phyloP scores from a whole-genome alignment of 768 basidiomycete genomes.

The Tricholoma matsutake region DNA sequence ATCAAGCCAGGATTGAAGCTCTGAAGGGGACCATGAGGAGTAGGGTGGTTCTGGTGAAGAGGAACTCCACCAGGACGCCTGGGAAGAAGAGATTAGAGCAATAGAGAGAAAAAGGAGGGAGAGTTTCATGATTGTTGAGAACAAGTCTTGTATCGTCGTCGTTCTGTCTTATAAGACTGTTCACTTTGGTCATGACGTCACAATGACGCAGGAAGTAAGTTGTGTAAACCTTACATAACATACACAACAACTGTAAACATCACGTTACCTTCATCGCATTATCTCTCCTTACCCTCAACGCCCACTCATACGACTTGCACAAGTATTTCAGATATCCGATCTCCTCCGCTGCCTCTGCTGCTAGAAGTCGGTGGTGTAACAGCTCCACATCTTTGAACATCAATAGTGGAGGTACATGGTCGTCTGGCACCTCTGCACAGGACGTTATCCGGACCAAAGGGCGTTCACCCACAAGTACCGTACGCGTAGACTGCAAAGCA shows the following conservation, averaged over 20 bases:
- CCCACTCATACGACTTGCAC: conserved; percentile 69
- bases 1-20: conserved; percentile 69
- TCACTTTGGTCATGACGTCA: not conserved
- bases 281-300: conserved; percentile 59
- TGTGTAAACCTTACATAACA: no score
- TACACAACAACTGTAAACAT: no score
- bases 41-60: conserved; percentile 34
- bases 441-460: conserved; percentile 74
- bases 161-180: not conserved
- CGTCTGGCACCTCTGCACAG: conserved; percentile 60
- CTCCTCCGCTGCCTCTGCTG: conserved; percentile 37
- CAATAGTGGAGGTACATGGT: conserved; percentile 75
- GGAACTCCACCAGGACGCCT: conserved; percentile 55
- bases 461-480: conserved; percentile 47
- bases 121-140: conserved; percentile 23
- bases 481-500: conserved; percentile 56
- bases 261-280: conserved; percentile 40
- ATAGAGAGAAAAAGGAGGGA: conserved; percentile 27
- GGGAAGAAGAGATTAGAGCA: conserved; percentile 29
- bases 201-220: not conserved
- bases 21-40: conserved; percentile 55
- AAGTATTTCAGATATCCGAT: conserved; percentile 72
- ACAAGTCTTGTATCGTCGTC: not conserved
- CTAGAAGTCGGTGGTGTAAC: conserved; percentile 71
- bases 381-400: conserved; percentile 75